Conservation (phyloP, 1,284 basidiomycete species). For the Singerocomus inundabilis region DNA sequence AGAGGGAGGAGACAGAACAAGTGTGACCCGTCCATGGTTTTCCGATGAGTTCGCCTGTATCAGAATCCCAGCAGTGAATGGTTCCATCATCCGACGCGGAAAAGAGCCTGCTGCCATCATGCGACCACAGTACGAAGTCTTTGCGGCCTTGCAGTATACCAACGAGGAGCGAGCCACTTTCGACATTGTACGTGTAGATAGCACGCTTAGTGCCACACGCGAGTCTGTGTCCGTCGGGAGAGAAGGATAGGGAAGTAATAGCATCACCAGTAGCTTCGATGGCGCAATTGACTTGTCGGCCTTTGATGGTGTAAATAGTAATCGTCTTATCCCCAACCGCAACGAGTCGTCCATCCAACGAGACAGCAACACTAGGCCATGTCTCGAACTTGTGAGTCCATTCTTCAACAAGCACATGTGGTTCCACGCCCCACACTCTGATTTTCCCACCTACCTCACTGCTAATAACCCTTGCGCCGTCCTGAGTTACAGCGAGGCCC, state of each 20-base stretch:
- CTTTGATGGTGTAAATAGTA: not conserved
- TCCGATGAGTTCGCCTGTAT: conserved; percentile 3
- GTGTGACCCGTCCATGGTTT: conserved; percentile 9
- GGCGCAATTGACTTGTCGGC: not conserved
- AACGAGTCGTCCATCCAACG: not conserved
- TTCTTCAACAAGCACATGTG: not conserved
- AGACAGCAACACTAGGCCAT: not conserved
- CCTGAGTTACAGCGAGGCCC: not conserved
- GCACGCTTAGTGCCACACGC: not conserved
- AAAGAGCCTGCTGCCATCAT: conserved; percentile 7
- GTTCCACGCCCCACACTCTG: not conserved
- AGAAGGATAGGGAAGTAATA: not conserved
- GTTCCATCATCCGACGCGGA: not conserved
- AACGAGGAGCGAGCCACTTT: not conserved
- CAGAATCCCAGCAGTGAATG: conserved; percentile 14
- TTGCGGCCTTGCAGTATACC: not conserved
- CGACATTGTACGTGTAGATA: conserved; percentile 4
- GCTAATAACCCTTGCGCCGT: conserved; percentile 5
- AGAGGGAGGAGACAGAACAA: not conserved
- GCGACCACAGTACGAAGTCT: conserved; percentile 13
- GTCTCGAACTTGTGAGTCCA: not conserved
- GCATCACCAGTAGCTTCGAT: not conserved
- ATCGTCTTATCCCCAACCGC: fast-evolving
- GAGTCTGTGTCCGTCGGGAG: conserved; percentile 6
- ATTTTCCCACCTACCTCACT: not conserved